Evolutionary conservation across 441 rosid species (phyloP), one percentile per base, ranked within the genome.

Genomic region (Theobroma grandiflorum): DNA sequence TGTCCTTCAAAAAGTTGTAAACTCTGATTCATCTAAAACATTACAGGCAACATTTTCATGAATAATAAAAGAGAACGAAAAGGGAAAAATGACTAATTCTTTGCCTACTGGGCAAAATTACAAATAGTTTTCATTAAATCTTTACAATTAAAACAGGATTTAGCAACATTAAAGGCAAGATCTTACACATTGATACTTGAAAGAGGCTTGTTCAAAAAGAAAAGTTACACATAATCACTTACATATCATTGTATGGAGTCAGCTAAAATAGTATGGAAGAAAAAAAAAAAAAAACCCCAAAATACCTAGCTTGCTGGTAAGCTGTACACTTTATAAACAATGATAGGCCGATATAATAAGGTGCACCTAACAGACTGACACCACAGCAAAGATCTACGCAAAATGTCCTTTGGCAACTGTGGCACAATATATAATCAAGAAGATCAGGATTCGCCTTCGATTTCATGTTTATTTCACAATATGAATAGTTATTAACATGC

Each of bases 291-390:
- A 38, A 6, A 16, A 50, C 33, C 14, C 33, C 31, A 33, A 9
- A 16, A 52, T 50, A 47, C 43, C 59, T 8, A 71, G 75, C 2
- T 26, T 52, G 74, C 74, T n/a, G 22, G 45, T 64, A 64, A 64
- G 16, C 68, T 66, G 6, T 42, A 43, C 33, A 40, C 33, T 40
- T 5, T 14, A 11, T n/a, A 3, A 66, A 20, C 16, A 66, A 3
- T n/a, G 14, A 42, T 9, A 40, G 16, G 9, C 43, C 50, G 9
- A 40, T 18, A 40, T 40, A 4, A 20, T 6, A 33, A 37, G 8
- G n/a, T 12, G 40, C 42, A 4, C 42, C 3, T 63, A 61, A 61
- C 0, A 61, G 35, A 35, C 7, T 6, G 8, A 15, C n/a, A 62
- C 43, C 42, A 10, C 4, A 31, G 43, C n/a, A 35, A 35, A 63